A percentile compares a stretch with the other conserved stretches of the same genome.
Evolutionary conservation across 2,329 filamentous ascomycete genomes (phyloP).

Genomic region (Xylariaceae sp.): DNA sequence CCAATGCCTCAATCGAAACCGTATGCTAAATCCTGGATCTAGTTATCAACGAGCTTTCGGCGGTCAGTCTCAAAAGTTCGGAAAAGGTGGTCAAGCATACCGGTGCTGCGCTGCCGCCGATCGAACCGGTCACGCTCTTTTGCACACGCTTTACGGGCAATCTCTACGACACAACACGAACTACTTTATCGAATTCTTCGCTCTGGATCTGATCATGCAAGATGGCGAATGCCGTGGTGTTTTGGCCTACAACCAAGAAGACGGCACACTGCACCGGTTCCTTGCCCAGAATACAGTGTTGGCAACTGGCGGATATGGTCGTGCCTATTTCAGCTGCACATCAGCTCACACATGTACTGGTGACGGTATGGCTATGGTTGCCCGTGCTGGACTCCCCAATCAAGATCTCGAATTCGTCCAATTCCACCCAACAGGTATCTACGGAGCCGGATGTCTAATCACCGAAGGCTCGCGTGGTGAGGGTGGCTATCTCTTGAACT

Average conservation of each 20-base stretch:
- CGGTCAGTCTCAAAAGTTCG: slow-evolving; percentile 93
- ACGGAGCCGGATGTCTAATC: slow-evolving; percentile 96
- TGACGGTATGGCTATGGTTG: slow-evolving; percentile 99
- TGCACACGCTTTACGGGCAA: slow-evolving; percentile 98
- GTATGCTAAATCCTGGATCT: slow-evolving; percentile 34
- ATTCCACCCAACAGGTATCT: slow-evolving; percentile 99
- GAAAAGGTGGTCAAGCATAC: slow-evolving; percentile 98
- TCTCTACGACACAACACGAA: slow-evolving; percentile 97
- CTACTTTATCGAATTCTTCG: slow-evolving; percentile 99
- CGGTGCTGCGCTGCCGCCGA: slow-evolving; percentile 96
- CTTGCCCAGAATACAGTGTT: slow-evolving; percentile 95
- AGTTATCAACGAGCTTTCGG: slow-evolving; percentile 98
- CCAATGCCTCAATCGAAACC: background rate
- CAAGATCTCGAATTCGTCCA: slow-evolving; percentile 99
- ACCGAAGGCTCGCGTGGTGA: slow-evolving; percentile 98
- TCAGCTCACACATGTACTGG: slow-evolving; percentile 98
- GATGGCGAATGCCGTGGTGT: slow-evolving; percentile 96
- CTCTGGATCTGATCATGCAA: slow-evolving; percentile 96
- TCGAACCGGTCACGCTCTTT: slow-evolving; percentile 93
- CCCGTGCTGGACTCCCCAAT: slow-evolving; percentile 95
- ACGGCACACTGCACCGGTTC: slow-evolving; percentile 97
- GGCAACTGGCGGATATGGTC: slow-evolving; percentile 95
- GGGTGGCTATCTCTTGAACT: slow-evolving; percentile 97
- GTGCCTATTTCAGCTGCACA: slow-evolving; percentile 97
- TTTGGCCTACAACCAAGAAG: slow-evolving; percentile 97